Conservation (phyloP, 2,329 filamentous ascomycete genomes). For the Botrytis medusae region DNA sequence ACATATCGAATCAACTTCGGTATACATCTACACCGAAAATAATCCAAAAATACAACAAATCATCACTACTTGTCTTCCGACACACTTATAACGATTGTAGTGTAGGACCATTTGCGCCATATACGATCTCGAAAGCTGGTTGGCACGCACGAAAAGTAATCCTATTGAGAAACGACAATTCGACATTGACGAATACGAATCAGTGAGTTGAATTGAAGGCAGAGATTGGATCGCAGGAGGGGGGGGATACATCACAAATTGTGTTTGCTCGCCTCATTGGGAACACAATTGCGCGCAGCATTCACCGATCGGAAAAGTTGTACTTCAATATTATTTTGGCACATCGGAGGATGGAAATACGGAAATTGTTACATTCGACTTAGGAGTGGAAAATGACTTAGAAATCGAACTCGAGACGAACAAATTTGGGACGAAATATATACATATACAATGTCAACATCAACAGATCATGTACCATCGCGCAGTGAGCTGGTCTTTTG, state of each 20-base stretch:
- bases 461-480: slow-evolving; percentile 22
- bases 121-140: slow-evolving; percentile 2
- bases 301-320: not conserved
- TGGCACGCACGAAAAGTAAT: slow-evolving; percentile 16
- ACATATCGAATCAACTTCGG: not conserved
- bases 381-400: slow-evolving; percentile 1
- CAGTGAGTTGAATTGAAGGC: not conserved
- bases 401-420: not conserved
- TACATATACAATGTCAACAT: slow-evolving; percentile 14
- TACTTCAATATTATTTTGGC: not conserved
- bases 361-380: not conserved
- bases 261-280: slow-evolving; percentile 4
- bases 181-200: slow-evolving; percentile 5
- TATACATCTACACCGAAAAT: not conserved
- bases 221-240: not conserved
- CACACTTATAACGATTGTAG: not conserved
- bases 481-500: slow-evolving; percentile 61
- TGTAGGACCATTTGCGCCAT: slow-evolving; percentile 6
- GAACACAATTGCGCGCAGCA: not conserved
- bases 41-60: not conserved
- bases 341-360: slow-evolving; percentile 15
- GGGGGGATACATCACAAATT: not conserved
- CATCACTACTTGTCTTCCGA: not conserved
- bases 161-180: not conserved
- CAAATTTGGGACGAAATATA: not conserved